Percentiles rank a stretch among this genome's conserved stretches.
Evolutionary conservation across 371 early-diverging fungal genomes (phyloP).

Genomic region (Mucor indicus): DNA sequence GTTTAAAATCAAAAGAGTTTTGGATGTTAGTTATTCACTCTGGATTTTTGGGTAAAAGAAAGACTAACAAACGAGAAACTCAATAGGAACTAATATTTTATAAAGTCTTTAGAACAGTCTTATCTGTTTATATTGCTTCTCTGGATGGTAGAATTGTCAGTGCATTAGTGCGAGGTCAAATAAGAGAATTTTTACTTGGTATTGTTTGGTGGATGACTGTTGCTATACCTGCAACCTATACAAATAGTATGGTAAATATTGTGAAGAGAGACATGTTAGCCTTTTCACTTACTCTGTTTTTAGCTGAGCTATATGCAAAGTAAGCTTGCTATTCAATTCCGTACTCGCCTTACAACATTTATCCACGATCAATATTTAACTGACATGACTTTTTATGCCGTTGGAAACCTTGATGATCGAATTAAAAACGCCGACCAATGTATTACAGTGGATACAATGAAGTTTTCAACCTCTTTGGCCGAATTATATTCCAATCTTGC

Average conservation of each 20-base stretch:
- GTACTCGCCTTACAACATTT: conserved; percentile 79
- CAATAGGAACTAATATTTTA: no score
- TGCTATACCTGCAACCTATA: conserved; percentile 93
- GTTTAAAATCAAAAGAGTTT: conserved; percentile 76
- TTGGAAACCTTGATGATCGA: conserved; percentile 80
- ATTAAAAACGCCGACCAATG: conserved; percentile 89
- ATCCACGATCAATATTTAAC: conserved; percentile 82
- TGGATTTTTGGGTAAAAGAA: conserved; percentile 63
- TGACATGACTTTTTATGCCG: conserved; percentile 85
- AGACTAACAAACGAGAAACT: no score
- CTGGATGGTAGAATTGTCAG: conserved; percentile 93
- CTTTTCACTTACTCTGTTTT: not conserved
- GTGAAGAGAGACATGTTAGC: not conserved
- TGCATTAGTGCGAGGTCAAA: conserved; percentile 78
- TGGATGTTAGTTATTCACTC: conserved; percentile 78
- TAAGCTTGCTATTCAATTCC: conserved; percentile 82
- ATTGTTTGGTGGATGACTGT: conserved; percentile 90
- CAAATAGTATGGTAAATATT: conserved; percentile 83
- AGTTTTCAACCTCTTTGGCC: conserved; percentile 76
- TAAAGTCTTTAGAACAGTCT: conserved; percentile 77
- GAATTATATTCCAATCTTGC: conserved; percentile 82
- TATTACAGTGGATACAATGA: conserved; percentile 86
- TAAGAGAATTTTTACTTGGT: conserved; percentile 74
- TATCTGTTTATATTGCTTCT: conserved; percentile 86
- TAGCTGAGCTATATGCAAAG: conserved; percentile 80